Conservation (phyloP, 2,329 filamentous ascomycete genomes). For the Nigrograna mackinnonii region DNA sequence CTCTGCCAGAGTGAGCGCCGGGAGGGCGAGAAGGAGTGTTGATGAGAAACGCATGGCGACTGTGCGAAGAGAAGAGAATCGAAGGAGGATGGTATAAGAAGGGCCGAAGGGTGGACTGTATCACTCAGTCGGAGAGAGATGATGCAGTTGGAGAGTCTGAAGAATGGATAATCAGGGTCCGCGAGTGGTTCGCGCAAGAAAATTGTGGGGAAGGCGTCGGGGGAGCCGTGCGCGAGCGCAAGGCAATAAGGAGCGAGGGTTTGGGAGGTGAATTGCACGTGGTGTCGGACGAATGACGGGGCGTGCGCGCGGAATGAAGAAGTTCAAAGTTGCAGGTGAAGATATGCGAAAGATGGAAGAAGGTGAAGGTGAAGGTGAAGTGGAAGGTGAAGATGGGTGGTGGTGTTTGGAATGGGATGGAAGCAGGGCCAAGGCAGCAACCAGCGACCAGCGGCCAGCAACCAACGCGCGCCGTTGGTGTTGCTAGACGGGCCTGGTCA, state of each 20-base stretch:
- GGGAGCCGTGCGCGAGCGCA: slow-evolving; percentile 7
- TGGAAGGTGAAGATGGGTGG: background rate
- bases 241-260: background rate
- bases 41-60: slow-evolving; percentile 57
- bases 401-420: background rate
- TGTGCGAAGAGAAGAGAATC: slow-evolving; percentile 4
- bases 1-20: slow-evolving; percentile 56
- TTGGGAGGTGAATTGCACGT: no score
- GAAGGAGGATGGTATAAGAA: background rate
- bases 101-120: background rate
- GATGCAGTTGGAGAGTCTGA: slow-evolving; percentile 8
- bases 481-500: no score
- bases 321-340: background rate
- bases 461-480: no score
- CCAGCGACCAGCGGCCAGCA: background rate
- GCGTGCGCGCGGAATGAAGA: background rate
- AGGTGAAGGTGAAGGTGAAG: background rate
- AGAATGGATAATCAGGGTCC: slow-evolving; percentile 23
- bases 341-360: background rate
- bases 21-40: slow-evolving; percentile 55
- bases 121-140: slow-evolving; percentile 11
- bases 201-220: slow-evolving; percentile 20
- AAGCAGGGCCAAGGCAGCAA: background rate
- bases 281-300: no score
- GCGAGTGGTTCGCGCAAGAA: slow-evolving; percentile 5